phyloP scores from a whole-genome alignment of 2,329 filamentous ascomycete species.

The Ophiognomonia clavigignenti-juglandacearum region DNA sequence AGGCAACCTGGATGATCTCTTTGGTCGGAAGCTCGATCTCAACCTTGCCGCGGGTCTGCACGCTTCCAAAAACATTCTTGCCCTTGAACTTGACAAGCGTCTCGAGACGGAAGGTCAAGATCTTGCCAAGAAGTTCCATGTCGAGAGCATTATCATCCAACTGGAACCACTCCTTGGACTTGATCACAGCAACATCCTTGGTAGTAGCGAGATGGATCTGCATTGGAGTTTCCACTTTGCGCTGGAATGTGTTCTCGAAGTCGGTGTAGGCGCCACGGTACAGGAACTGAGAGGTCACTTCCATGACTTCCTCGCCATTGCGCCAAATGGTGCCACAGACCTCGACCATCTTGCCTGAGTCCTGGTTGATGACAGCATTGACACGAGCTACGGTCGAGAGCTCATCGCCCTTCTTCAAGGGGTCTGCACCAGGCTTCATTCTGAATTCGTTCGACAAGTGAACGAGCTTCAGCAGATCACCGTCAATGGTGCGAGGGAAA shows the following conservation, averaged over 20 bases:
- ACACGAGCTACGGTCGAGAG: constrained; percentile 91
- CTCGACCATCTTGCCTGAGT: constrained; percentile 98
- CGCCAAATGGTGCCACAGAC: constrained; percentile 96
- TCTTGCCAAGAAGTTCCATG: constrained; percentile 86
- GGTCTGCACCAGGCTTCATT: constrained; percentile 93
- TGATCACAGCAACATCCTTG: constrained; percentile 89
- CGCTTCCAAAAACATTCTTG: constrained; percentile 82
- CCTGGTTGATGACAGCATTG: constrained; percentile 97
- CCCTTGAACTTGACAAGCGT: constrained; percentile 93
- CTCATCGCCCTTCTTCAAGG: constrained; percentile 90
- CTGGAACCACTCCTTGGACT: constrained; percentile 97
- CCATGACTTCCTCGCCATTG: constrained; percentile 83
- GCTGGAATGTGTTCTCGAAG: constrained; percentile 97
- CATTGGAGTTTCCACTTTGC: constrained; percentile 93
- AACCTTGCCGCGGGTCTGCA: constrained; percentile 89
- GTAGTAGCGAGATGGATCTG: constrained; percentile 81
- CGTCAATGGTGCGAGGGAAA: constrained; percentile 93
- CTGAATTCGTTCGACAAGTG: constrained; percentile 97
- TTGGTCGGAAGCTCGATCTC: constrained; percentile 92
- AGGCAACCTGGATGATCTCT: constrained; percentile 96
- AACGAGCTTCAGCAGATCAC: constrained; percentile 91
- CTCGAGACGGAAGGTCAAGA: constrained; percentile 91
- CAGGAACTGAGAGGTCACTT: constrained; percentile 96
- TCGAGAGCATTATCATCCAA: constrained; percentile 66
- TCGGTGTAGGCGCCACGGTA: constrained; percentile 92